Conservation (phyloP, 331 rosid species). For the Telfairia occidentalis region DNA sequence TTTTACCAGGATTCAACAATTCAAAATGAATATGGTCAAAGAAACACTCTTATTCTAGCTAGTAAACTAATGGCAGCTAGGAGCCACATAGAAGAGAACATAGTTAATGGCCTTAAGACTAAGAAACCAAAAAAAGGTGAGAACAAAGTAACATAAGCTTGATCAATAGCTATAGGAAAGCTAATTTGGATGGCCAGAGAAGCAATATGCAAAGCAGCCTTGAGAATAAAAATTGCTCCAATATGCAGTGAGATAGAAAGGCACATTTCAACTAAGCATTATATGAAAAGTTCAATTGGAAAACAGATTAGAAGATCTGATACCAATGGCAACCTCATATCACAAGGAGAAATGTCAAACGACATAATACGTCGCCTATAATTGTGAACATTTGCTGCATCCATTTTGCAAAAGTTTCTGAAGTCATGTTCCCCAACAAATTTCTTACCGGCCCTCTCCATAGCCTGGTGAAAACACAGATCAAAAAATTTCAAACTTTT, state of each 20-base stretch:
- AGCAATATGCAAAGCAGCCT: background rate
- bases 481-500: background rate
- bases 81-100: background rate
- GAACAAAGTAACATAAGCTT: background rate
- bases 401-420: conserved; percentile 95
- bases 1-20: background rate
- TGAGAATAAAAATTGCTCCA: background rate
- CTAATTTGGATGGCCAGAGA: background rate
- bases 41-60: background rate
- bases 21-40: background rate
- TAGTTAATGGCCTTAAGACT: background rate
- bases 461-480: conserved; percentile 44
- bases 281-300: background rate
- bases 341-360: conserved; percentile 49
- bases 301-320: conserved; percentile 24
- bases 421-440: conserved; percentile 83
- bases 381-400: conserved; percentile 89
- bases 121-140: background rate
- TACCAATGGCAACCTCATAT: conserved; percentile 78
- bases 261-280: background rate
- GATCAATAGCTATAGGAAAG: background rate
- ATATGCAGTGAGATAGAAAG: background rate
- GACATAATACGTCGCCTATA: conserved; percentile 45
- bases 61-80: background rate
- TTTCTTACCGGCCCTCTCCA: conserved; percentile 68